A percentile compares a stretch with the other conserved stretches of the same genome.
These are phyloP conservation scores for Theobroma cacao DNA, from an alignment of 345 rosid genomes.

Conservation along the genomic window DNA sequence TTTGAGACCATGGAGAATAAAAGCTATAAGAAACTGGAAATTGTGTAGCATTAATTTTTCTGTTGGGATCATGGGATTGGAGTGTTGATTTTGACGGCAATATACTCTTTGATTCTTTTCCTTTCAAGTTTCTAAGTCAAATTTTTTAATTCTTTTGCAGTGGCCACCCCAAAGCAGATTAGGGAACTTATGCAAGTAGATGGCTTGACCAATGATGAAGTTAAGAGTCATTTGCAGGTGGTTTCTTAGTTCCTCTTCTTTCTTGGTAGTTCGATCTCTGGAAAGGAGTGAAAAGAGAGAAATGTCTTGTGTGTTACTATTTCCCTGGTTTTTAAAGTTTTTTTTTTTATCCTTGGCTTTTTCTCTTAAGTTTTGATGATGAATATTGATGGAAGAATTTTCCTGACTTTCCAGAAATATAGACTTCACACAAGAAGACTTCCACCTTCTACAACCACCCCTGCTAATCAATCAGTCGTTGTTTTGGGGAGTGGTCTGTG, in stretches of 20 bases:
- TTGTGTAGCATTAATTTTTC: neutral
- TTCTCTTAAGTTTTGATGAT: neutral
- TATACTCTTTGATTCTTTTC: conserved; percentile 2
- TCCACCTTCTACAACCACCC: conserved; percentile 28
- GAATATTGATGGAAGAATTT: conserved; percentile 14
- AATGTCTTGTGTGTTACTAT: neutral
- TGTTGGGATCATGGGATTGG: neutral
- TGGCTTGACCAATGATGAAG: conserved; percentile 97
- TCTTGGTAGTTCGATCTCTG: conserved; percentile 2
- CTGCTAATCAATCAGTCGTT: conserved; percentile 47
- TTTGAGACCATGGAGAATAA: neutral
- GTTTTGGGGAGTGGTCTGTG: conserved; percentile 57
- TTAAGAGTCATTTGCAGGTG: conserved; percentile 97
- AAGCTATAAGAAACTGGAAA: neutral
- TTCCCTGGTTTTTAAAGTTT: neutral
- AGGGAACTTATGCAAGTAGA: conserved; percentile 93
- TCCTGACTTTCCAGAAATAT: conserved; percentile 61
- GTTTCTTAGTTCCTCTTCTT: conserved; percentile 9
- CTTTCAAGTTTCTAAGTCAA: conserved; percentile 5
- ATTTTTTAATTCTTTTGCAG: conserved; percentile 39
- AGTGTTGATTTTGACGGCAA: neutral
- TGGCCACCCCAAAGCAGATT: conserved; percentile 96
- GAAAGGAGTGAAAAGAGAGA: conserved; percentile 9
- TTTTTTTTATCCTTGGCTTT: neutral
- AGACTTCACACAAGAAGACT: conserved; percentile 63